Evolutionary conservation across 306 rosid genomes (phyloP), one percentile per base, ranked within the genome.

Genomic region (Elaeagnus macrophylla): DNA sequence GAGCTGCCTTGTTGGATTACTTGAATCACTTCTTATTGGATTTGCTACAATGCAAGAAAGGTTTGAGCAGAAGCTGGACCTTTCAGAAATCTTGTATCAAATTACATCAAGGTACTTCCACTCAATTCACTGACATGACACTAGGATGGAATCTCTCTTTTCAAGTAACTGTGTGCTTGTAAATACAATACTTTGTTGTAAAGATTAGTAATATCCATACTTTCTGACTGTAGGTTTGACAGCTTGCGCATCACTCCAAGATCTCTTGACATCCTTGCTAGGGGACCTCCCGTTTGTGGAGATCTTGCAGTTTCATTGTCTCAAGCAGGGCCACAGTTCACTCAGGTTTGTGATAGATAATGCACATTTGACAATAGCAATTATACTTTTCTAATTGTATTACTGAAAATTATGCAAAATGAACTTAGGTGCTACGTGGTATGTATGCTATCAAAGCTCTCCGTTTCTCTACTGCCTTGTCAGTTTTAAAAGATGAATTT

Each of bases 281-380:
- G 93, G 66, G 99, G 99, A 53, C 77, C 99, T 66, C 96, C 96
- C 56, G 95, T 93, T 65, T 93, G 99, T 79, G 99, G 99, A 72
- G 99, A 93, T 75, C 84, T 93, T 72, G 90, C 99, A 50, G 99
- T 93, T 69, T 80, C 99, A 71, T 78, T 93, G 62, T 93, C 99
- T 59, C 99, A 93, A 75, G 85, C 96, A 41, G 94, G 99, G 60
- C 99, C 99, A 51, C 99, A 93, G 68, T 93, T 93, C 79, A 82
- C 96, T 50, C 99, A 93, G 84, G 99, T 81, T 45, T 73, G 80
- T 57, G 59, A 60, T 68, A 41, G 58, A 62, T 44, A 39, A 53
- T 66, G 10, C 53, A 44, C 20, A 60, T 17, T 51, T 68, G 6
- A 12, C 8, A 4, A 12, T 62, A 17, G 55, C 39, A 48, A 66